Evolutionary conservation across 805 yeast species (phyloP), one percentile per base, ranked within the genome.

Genomic region (Lipomyces orientalis): DNA sequence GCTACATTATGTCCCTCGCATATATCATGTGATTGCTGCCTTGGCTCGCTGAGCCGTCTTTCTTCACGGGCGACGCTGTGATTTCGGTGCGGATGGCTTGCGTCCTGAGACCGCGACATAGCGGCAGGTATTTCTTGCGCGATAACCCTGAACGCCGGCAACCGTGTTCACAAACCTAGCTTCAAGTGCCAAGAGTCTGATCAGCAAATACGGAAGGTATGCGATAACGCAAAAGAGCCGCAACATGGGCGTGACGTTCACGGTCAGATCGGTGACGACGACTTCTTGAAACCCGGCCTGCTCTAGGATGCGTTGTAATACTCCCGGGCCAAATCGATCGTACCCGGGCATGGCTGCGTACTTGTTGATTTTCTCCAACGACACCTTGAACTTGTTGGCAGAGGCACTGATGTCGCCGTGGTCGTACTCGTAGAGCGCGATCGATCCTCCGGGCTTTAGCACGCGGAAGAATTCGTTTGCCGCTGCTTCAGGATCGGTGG

Each of bases 311-410:
- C 29, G 54, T 2, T 49, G 54, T 14, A 49, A 1, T 4, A 49
- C 22, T 12, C 54, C 54, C 0, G 1, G 54, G 5, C 54, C 29
- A n/a, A 49, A 49, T 6, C 29, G 54, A 49, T 49, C 54, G 29
- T 49, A 49, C 25, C 54, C 54, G 12, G 54, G 54, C 54, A 49
- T 49, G 16, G 54, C 54, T n/a, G 54, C 54, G 54, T 49, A 49
- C 54, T 49, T 49, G 54, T 49, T 49, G 29, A 49, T n/a, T n/a
- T 14, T 49, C 25, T 14, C 54, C 12, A n/a, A 12, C n/a, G 54
- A 49, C 6, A 49, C 25, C 54, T 49, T 49, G 54, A 49, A 25
- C n/a, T 1, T 7, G 25, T n/a, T 14, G 25, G 7, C 7, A 10
- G 54, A 12, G 54, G 54, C 54, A 49, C 14, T 49, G 25, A 49